A percentile compares a stretch with the other conserved stretches of the same genome.
These are phyloP conservation scores for Apiospora kogelbergensis DNA, from an alignment of 2,329 filamentous ascomycete species.

Conservation along the genomic window DNA sequence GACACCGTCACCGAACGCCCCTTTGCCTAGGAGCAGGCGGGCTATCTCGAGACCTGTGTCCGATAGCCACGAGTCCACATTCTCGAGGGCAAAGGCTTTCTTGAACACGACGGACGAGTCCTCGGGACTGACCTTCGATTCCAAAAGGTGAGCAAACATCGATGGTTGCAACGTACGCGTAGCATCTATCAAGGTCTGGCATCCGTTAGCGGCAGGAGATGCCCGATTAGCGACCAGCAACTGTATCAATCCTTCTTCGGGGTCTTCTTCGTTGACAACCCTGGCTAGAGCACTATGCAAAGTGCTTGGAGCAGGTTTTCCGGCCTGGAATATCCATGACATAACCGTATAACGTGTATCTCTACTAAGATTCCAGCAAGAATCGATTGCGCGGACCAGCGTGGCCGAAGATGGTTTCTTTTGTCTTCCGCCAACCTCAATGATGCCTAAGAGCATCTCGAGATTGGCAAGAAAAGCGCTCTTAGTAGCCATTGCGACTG, in stretches of 20 bases:
- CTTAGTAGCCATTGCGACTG: slow-evolving; percentile 53
- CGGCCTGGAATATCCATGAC: slow-evolving; percentile 51
- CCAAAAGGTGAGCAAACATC: slow-evolving; percentile 43
- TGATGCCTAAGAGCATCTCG: slow-evolving; percentile 51
- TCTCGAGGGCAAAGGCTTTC: slow-evolving; percentile 42
- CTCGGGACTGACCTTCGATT: slow-evolving; percentile 38
- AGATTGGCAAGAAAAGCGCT: slow-evolving; percentile 51
- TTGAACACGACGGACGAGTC: slow-evolving; percentile 47
- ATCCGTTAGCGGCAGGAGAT: slow-evolving; percentile 50
- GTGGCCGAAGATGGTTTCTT: slow-evolving; percentile 48
- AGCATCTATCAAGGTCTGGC: slow-evolving; percentile 53
- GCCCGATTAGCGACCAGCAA: slow-evolving; percentile 52
- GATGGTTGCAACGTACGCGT: slow-evolving; percentile 38
- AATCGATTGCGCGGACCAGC: slow-evolving; percentile 50
- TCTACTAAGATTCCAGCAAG: slow-evolving; percentile 50
- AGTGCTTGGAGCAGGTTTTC: slow-evolving; percentile 47
- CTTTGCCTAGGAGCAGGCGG: slow-evolving; percentile 48
- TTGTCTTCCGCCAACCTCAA: slow-evolving; percentile 40
- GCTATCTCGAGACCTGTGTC: slow-evolving; percentile 46
- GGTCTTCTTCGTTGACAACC: slow-evolving; percentile 53
- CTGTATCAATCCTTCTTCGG: slow-evolving; percentile 46
- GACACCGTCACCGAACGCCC: slow-evolving; percentile 46
- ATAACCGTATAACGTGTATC: slow-evolving; percentile 49
- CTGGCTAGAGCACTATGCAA: slow-evolving; percentile 51
- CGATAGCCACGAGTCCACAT: slow-evolving; percentile 46